phyloP scores from a whole-genome alignment of 1,284 basidiomycete genomes.

The Caloboletus firmus region DNA sequence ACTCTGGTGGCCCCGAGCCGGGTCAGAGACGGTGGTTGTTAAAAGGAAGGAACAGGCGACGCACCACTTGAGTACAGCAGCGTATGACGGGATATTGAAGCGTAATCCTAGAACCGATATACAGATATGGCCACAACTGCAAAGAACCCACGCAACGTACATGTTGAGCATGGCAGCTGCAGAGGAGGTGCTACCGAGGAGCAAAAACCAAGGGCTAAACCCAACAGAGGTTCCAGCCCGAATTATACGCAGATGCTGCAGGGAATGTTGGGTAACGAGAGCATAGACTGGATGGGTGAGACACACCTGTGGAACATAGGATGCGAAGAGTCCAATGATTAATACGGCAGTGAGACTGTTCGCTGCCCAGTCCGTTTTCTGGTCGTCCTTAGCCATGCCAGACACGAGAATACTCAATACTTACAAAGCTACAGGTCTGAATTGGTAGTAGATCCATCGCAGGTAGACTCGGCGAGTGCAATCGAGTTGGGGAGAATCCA shows the following conservation, averaged over 20 bases:
- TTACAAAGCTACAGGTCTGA: slow-evolving; percentile 19
- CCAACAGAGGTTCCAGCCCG: slow-evolving; percentile 78
- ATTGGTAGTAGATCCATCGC: slow-evolving; percentile 8
- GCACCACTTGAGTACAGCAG: slow-evolving; percentile 78
- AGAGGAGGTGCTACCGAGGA: slow-evolving; percentile 86
- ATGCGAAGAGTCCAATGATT: slow-evolving; percentile 79
- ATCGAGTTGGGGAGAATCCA: background rate
- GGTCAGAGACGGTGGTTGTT: background rate
- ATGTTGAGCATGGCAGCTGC: slow-evolving; percentile 84
- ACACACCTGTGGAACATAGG: slow-evolving; percentile 84
- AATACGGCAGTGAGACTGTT: slow-evolving; percentile 74
- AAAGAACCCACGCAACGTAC: slow-evolving; percentile 38
- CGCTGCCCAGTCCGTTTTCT: slow-evolving; percentile 78
- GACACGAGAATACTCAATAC: background rate
- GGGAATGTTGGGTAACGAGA: background rate
- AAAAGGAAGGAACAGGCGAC: slow-evolving; percentile 30
- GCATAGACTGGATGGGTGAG: background rate
- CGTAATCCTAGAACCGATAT: slow-evolving; percentile 54
- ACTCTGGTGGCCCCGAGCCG: slow-evolving; percentile 48
- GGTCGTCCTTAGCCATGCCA: background rate
- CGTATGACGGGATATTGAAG: slow-evolving; percentile 86
- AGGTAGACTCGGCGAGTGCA: background rate
- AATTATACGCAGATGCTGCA: slow-evolving; percentile 75
- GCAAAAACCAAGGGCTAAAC: slow-evolving; percentile 90
- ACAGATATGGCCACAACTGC: background rate